Conservation (phyloP, 2,329 filamentous ascomycete species). For the Colletotrichum sp. region DNA sequence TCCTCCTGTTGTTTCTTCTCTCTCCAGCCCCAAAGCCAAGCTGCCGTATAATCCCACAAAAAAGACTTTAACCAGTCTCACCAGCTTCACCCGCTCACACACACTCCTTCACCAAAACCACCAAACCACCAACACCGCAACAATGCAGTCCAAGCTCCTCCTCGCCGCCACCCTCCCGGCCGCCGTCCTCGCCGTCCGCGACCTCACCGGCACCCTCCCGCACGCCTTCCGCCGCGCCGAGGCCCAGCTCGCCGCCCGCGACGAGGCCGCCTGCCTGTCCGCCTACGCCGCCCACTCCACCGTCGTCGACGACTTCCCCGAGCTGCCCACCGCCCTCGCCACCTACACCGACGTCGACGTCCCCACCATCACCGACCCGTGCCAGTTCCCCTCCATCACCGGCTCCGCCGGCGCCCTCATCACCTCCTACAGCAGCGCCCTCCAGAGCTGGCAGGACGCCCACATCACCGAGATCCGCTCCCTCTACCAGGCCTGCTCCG, state of each 20-base stretch:
- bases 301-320: conserved; percentile 20
- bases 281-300: conserved; percentile 18
- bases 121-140: neutral
- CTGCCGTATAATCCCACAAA: neutral
- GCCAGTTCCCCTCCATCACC: conserved; percentile 29
- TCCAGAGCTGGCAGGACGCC: conserved; percentile 28
- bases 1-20: neutral
- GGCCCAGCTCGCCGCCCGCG: conserved; percentile 1
- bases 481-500: conserved; percentile 27
- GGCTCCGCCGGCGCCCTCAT: conserved; percentile 27
- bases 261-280: conserved; percentile 3
- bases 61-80: neutral
- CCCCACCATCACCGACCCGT: conserved; percentile 22
- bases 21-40: neutral
- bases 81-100: neutral
- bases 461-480: conserved; percentile 22
- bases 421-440: conserved; percentile 24
- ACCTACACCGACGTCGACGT: conserved; percentile 23
- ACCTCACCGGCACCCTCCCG: conserved; percentile 6
- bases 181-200: neutral
- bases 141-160: conserved; percentile 16
- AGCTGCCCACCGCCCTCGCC: conserved; percentile 22
- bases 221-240: neutral
- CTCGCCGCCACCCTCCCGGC: neutral
- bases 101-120: neutral